These are phyloP conservation scores for Psilocybe tampanensis DNA, from an alignment of 768 basidiomycete species.

Conservation along the genomic window DNA sequence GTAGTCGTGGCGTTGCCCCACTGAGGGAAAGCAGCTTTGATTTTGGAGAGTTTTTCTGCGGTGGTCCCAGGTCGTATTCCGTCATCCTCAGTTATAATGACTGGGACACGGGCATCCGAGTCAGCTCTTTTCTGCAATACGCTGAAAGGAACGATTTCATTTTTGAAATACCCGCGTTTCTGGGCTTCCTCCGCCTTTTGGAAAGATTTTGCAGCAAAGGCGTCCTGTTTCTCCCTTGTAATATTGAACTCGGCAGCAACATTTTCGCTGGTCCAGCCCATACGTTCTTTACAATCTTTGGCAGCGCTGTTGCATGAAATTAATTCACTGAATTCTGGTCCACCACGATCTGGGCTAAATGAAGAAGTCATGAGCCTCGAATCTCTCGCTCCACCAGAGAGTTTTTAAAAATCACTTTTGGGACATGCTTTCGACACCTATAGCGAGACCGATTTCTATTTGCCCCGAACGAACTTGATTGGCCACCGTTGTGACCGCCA, in stretches of 20 bases:
- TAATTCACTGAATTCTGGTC: slow-evolving; percentile 60
- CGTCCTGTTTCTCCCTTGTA: slow-evolving; percentile 76
- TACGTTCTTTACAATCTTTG: slow-evolving; percentile 65
- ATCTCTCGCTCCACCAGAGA: not conserved
- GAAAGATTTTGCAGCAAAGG: slow-evolving; percentile 73
- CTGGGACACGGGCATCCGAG: slow-evolving; percentile 51
- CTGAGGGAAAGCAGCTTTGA: slow-evolving; percentile 79
- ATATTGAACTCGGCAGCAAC: slow-evolving; percentile 76
- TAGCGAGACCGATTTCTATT: slow-evolving; percentile 76
- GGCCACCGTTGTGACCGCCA: slow-evolving; percentile 77
- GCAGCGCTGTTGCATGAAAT: slow-evolving; percentile 58
- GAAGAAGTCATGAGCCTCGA: slow-evolving; percentile 14
- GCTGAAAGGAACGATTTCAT: slow-evolving; percentile 79
- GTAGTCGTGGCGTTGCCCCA: slow-evolving; percentile 78
- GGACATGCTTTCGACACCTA: slow-evolving; percentile 90
- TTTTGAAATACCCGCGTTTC: slow-evolving; percentile 59
- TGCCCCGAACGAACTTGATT: slow-evolving; percentile 80
- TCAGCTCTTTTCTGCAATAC: slow-evolving; percentile 59
- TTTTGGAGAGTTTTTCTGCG: slow-evolving; percentile 59
- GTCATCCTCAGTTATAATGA: slow-evolving; percentile 72
- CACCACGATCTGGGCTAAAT: slow-evolving; percentile 64
- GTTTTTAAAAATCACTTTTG: slow-evolving; percentile 55
- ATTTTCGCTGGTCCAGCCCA: slow-evolving; percentile 93
- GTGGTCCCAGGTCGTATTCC: slow-evolving; percentile 80
- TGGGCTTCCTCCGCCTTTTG: slow-evolving; percentile 79